phyloP scores from a whole-genome alignment of 2,329 filamentous ascomycete species.

The Pochonia chlamydosporia region DNA sequence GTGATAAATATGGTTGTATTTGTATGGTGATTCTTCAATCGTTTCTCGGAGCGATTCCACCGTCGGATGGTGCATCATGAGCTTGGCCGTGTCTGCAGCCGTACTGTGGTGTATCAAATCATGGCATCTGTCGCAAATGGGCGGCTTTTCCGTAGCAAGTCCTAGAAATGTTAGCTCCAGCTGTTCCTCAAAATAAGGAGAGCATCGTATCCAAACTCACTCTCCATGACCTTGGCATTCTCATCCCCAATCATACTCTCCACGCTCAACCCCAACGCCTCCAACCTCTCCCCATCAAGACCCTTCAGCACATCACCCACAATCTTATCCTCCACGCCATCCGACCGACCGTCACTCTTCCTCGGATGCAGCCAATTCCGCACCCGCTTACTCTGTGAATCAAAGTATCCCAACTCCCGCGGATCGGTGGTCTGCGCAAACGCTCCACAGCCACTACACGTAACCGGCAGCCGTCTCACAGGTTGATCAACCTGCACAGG shows the following conservation, averaged over 20 bases:
- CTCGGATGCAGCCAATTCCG: conserved; percentile 35
- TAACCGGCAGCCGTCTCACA: conserved; percentile 40
- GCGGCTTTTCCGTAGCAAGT: conserved; percentile 30
- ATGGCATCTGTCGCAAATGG: conserved; percentile 85
- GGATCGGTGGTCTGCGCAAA: conserved; percentile 51
- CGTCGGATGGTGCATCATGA: conserved; percentile 72
- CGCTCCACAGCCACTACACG: conserved; percentile 61
- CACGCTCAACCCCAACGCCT: conserved; percentile 40
- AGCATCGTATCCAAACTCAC: background rate
- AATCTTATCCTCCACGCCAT: conserved; percentile 37
- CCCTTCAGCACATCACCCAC: conserved; percentile 39
- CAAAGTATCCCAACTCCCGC: conserved; percentile 51
- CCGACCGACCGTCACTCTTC: conserved; percentile 9
- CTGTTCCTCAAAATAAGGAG: background rate
- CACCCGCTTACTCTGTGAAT: conserved; percentile 44
- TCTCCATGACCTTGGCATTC: background rate
- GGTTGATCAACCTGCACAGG: background rate
- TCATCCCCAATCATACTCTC: conserved; percentile 24
- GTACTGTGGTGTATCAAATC: conserved; percentile 69
- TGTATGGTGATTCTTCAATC: conserved; percentile 81
- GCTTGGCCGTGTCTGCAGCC: conserved; percentile 37
- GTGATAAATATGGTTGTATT: conserved; percentile 92
- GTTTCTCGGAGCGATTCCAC: conserved; percentile 77
- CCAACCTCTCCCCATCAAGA: conserved; percentile 35
- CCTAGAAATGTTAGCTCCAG: conserved; percentile 7